Conservation (phyloP, 352 stramenopile species). For the Phytophthora kernoviae region DNA sequence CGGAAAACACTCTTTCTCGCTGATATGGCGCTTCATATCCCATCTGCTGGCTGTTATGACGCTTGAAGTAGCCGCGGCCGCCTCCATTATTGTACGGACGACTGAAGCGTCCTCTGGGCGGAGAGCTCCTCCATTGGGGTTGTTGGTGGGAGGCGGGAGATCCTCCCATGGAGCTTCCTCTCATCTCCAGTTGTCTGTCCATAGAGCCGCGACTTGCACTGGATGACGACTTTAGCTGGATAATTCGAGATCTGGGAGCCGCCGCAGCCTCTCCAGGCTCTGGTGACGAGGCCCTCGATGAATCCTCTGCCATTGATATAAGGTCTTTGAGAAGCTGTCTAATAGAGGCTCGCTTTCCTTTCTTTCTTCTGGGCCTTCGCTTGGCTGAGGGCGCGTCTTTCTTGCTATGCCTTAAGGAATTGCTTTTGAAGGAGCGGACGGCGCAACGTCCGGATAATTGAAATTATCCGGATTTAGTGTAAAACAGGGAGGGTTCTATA, state of each 20-base stretch:
- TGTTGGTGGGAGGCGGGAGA: conserved; percentile 17
- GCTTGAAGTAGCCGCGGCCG: conserved; percentile 36
- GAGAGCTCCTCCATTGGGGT: conserved; percentile 23
- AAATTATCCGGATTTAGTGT: conserved; percentile 4
- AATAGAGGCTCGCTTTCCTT: not conserved
- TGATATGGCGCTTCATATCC: conserved; percentile 27
- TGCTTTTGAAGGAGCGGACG: not conserved
- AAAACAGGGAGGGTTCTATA: no score
- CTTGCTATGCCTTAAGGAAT: not conserved
- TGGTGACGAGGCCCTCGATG: conserved; percentile 27
- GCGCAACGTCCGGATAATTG: not conserved
- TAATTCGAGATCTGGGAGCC: conserved; percentile 16
- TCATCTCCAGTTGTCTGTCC: conserved; percentile 25
- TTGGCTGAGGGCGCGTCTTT: conserved; percentile 2
- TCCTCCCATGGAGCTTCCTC: not conserved
- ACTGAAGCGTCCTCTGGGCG: conserved; percentile 28
- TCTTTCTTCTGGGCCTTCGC: not conserved
- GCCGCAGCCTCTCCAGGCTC: conserved; percentile 25
- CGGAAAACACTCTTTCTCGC: conserved; percentile 44
- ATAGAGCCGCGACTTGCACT: conserved; percentile 15
- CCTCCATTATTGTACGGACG: conserved; percentile 17
- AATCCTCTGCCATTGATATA: conserved; percentile 28
- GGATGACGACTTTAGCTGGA: conserved; percentile 31
- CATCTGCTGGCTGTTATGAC: conserved; percentile 14
- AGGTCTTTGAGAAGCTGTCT: no score